Base-by-base conservation (phyloP, 768 basidiomycete species). In the Cystoderma amianthinum region DNA sequence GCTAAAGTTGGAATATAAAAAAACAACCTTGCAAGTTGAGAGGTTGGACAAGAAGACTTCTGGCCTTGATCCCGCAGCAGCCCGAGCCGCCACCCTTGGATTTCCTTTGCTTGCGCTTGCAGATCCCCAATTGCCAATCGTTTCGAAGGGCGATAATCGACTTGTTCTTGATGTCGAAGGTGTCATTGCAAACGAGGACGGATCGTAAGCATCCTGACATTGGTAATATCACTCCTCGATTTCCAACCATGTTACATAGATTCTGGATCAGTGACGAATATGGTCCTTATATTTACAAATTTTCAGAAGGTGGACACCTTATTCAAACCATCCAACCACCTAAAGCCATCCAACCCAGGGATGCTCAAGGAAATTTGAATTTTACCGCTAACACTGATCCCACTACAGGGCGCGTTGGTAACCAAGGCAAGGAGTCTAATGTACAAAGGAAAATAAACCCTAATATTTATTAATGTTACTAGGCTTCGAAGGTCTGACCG, bases 201-300 rank as follows among this genome's bases (percentile, higher is more conserved):
- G 81, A 48, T 72, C 69, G 75, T 78, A 44, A 41, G 72, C n/a
- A n/a, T 58, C 2, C 2, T 21, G 25, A n/a, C 25, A 28, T 28
- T n/a, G 7, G n/a, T n/a, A 28, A 7, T 7, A 7, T 28, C 7
- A n/a, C 25, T 7, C n/a, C 25, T 28, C n/a, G 25, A n/a, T 28
- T 7, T 7, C 25, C n/a, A n/a, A 28, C 25, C 25, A 20, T 40
- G 36, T 15, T 33, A 20, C n/a, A 15, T 44, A 79, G 77, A 0
- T 78, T 69, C 57, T 82, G 77, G 79, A 63, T 75, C 21, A 76
- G 76, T 48, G 82, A 84, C 52, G 82, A 84, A 59, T 84, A 83
- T 47, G 82, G 80, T 1, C 78, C 78, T 2, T 78, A 78, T 49
- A 76, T 83, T 46, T 80, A 82, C 56, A 67, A 63, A 12, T 74